A percentile compares a stretch with the other conserved stretches of the same genome.
phyloP scores from a whole-genome alignment of 192 early-diverging fungal species.

The Oehlia diaphana region DNA sequence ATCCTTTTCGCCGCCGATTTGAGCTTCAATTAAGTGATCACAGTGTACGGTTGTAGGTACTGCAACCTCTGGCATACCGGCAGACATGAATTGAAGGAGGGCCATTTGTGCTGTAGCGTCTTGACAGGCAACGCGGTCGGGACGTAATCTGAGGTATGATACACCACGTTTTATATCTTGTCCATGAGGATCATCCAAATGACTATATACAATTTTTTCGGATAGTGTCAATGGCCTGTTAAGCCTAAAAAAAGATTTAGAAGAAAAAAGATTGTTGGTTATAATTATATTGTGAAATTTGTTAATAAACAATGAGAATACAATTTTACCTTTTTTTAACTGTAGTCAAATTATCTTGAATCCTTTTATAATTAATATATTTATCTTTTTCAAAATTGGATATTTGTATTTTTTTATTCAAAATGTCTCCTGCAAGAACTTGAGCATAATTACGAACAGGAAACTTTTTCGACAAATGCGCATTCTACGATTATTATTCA shows the following conservation, averaged over 20 bases:
- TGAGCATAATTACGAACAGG: conserved; percentile 17
- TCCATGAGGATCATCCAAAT: conserved; percentile 92
- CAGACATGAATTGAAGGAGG: conserved; percentile 96
- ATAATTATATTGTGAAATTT: not conserved
- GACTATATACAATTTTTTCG: conserved; percentile 98
- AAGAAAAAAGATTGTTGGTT: conserved; percentile 11
- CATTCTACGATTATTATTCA: not conserved
- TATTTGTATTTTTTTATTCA: conserved; percentile 75
- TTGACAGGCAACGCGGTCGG: conserved; percentile 98
- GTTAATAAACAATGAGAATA: not conserved
- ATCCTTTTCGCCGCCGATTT: conserved; percentile 81
- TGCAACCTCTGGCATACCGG: conserved; percentile 80
- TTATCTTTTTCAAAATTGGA: conserved; percentile 90
- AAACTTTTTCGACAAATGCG: not conserved
- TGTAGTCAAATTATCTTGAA: conserved; percentile 93
- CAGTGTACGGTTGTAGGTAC: conserved; percentile 95
- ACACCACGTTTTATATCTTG: conserved; percentile 92
- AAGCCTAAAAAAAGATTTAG: conserved; percentile 57
- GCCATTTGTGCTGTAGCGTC: conserved; percentile 99
- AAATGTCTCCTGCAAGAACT: conserved; percentile 5
- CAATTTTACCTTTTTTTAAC: conserved; percentile 82
- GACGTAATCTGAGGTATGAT: conserved; percentile 94
- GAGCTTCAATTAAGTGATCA: conserved; percentile 96
- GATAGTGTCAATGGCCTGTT: conserved; percentile 89
- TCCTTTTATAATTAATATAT: conserved; percentile 97